Conservation (phyloP, 2,329 filamentous ascomycete species). For the Tolypocladium nubicola region DNA sequence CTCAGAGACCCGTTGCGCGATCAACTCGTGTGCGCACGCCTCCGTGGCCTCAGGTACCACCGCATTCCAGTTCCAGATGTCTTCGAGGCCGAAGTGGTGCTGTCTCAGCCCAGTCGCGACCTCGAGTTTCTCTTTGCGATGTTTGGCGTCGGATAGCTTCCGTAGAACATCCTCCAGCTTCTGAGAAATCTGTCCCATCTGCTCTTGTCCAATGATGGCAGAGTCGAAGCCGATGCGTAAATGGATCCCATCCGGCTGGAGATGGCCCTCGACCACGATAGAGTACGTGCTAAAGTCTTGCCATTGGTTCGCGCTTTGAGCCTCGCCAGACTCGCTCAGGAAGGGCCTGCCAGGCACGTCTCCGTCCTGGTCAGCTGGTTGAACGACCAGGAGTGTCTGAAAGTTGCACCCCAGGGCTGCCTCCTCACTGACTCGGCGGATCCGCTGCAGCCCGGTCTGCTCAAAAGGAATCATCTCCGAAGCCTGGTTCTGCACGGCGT, state of each 20-base stretch:
- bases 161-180: constrained; percentile 6
- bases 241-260: constrained; percentile 4
- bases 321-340: not conserved
- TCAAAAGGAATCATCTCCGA: constrained; percentile 15
- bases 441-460: constrained; percentile 17
- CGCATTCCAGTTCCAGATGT: constrained; percentile 10
- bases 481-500: constrained; percentile 11
- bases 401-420: constrained; percentile 4
- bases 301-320: not conserved
- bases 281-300: constrained; percentile 8
- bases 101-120: constrained; percentile 4
- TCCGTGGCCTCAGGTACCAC: constrained; percentile 7
- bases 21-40: constrained; percentile 8
- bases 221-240: constrained; percentile 7
- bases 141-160: constrained; percentile 2
- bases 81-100: constrained; percentile 5
- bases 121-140: not conserved
- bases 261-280: constrained; percentile 6
- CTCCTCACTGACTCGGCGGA: constrained; percentile 10
- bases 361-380: constrained; percentile 3
- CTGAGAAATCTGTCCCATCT: constrained; percentile 3
- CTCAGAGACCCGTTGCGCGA: constrained; percentile 4
- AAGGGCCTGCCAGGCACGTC: not conserved
- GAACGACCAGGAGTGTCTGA: constrained; percentile 9
- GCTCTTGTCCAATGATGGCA: constrained; percentile 1